phyloP scores from a whole-genome alignment of 208 protist genomes.

The Angomonas deanei region DNA sequence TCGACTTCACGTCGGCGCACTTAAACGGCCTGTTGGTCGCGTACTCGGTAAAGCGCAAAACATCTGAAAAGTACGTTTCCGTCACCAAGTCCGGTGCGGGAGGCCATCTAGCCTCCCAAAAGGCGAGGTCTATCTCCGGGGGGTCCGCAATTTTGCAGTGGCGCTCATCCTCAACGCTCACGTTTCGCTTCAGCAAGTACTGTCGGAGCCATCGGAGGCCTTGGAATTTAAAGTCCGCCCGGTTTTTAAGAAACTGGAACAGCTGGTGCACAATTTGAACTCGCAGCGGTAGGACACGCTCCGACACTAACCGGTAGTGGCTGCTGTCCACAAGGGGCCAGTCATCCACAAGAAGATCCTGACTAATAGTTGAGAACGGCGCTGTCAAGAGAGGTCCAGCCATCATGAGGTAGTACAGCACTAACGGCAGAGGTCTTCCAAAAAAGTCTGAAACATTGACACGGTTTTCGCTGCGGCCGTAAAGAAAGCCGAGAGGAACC shows the following conservation, averaged over 20 bases:
- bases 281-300: slow-evolving; percentile 71
- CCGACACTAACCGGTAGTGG: slow-evolving; percentile 56
- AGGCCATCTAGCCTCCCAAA: slow-evolving; percentile 39
- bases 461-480: slow-evolving; percentile 18
- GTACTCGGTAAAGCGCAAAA: slow-evolving; percentile 40
- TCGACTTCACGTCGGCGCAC: slow-evolving; percentile 31
- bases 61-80: slow-evolving; percentile 34
- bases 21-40: slow-evolving; percentile 11
- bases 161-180: slow-evolving; percentile 15
- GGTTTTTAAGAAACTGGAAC: slow-evolving; percentile 19
- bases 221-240: slow-evolving; percentile 1
- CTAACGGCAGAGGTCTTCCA: slow-evolving; percentile 47
- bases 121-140: slow-evolving; percentile 47
- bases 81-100: slow-evolving; percentile 1
- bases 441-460: slow-evolving; percentile 25
- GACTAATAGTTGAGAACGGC: slow-evolving; percentile 55
- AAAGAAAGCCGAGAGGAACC: slow-evolving; percentile 29
- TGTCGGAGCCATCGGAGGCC: slow-evolving; percentile 46
- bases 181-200: slow-evolving; percentile 40
- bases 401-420: slow-evolving; percentile 70
- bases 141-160: slow-evolving; percentile 40
- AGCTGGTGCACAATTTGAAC: slow-evolving; percentile 74
- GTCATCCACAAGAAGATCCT: slow-evolving; percentile 61
- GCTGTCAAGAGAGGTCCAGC: slow-evolving; percentile 52
- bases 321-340: slow-evolving; percentile 82